A percentile compares a stretch with the other conserved stretches of the same genome.
These are phyloP conservation scores for Lactarius quietus DNA, from an alignment of 768 basidiomycete species.

Conservation along the genomic window DNA sequence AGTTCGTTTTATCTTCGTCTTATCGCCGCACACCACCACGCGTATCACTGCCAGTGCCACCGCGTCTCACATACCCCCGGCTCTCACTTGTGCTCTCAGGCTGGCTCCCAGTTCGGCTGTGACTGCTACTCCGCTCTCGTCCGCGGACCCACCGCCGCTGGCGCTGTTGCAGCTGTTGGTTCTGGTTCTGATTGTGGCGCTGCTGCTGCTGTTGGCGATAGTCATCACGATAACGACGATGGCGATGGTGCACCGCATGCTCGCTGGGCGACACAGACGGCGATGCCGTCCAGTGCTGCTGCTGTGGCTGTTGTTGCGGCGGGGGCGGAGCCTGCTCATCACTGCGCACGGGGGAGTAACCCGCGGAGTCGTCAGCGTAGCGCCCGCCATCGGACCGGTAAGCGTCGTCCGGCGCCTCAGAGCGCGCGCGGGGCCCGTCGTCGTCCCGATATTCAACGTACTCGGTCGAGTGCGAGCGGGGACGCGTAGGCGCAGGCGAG, in stretches of 20 bases:
- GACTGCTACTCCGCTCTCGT: not conserved
- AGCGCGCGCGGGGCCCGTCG: not conserved
- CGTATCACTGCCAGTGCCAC: too few species aligned
- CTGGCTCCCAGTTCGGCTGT: not conserved
- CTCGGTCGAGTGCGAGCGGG: not conserved
- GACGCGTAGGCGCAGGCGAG: not conserved
- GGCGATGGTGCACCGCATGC: not conserved
- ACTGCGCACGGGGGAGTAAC: not conserved
- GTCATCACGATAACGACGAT: not conserved
- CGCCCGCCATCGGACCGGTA: not conserved
- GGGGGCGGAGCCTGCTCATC: constrained; percentile 19
- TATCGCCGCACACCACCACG: not conserved
- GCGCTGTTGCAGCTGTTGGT: not conserved
- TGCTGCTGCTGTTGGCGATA: not conserved
- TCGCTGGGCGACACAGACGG: not conserved
- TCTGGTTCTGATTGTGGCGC: not conserved
- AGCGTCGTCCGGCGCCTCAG: not conserved
- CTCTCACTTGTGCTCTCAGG: too few species aligned
- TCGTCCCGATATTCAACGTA: not conserved
- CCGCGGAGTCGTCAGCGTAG: not conserved
- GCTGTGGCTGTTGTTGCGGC: not conserved
- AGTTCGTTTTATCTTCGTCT: not conserved
- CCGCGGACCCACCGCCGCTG: too few species aligned
- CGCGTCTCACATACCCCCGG: too few species aligned
- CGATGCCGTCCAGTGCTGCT: not conserved